phyloP scores from a whole-genome alignment of 2,329 filamentous ascomycete species.

The Polytolypa hystricis region DNA sequence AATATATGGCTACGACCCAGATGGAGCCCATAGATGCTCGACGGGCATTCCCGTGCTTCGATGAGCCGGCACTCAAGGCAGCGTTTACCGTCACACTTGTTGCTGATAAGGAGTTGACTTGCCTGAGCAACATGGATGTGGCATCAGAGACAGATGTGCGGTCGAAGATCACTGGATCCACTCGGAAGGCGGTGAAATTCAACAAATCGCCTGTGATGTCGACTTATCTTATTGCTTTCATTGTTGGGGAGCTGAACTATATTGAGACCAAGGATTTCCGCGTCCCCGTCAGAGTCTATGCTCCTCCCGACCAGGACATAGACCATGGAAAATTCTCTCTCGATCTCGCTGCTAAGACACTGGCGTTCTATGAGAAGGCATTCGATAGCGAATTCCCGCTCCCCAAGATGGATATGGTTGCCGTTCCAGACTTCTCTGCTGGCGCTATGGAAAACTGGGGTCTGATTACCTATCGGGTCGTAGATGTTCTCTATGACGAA shows the following conservation, averaged over 20 bases:
- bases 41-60: slow-evolving; percentile 89
- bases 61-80: slow-evolving; percentile 88
- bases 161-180: slow-evolving; percentile 49
- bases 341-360: slow-evolving; percentile 75
- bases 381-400: slow-evolving; percentile 80
- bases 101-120: slow-evolving; percentile 81
- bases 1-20: slow-evolving; percentile 80
- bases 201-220: slow-evolving; percentile 91
- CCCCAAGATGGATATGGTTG: slow-evolving; percentile 94
- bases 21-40: slow-evolving; percentile 95
- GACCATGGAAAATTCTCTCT: slow-evolving; percentile 86
- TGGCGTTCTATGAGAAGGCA: slow-evolving; percentile 90
- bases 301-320: slow-evolving; percentile 78
- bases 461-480: slow-evolving; percentile 85
- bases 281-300: slow-evolving; percentile 86
- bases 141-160: slow-evolving; percentile 63
- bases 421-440: slow-evolving; percentile 88
- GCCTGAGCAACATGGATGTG: slow-evolving; percentile 94
- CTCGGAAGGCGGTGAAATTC: slow-evolving; percentile 82
- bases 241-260: slow-evolving; percentile 86
- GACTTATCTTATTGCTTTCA: slow-evolving; percentile 87
- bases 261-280: slow-evolving; percentile 88
- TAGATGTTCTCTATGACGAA: slow-evolving; percentile 82
- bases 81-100: slow-evolving; percentile 84
- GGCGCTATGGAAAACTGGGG: slow-evolving; percentile 99